Conservation (phyloP, 306 rosid species). For the Boehmeria nivea region DNA sequence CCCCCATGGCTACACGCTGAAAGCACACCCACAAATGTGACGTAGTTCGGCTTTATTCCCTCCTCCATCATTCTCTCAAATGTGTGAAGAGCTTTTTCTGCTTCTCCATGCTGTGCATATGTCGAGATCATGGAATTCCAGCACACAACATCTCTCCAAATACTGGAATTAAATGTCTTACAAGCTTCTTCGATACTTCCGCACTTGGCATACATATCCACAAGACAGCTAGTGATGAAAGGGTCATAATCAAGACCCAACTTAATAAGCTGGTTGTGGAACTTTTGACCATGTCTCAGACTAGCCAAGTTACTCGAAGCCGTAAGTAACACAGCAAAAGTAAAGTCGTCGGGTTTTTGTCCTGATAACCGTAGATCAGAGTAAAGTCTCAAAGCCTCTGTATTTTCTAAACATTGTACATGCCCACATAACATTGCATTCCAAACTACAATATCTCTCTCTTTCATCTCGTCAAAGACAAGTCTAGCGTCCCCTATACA, state of each 20-base stretch:
- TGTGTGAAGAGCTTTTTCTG: constrained; percentile 50
- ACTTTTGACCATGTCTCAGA: constrained; percentile 67
- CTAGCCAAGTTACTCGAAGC: constrained; percentile 70
- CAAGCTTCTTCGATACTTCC: constrained; percentile 69
- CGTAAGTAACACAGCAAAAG: constrained; percentile 63
- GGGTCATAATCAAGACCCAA: constrained; percentile 61
- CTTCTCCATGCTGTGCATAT: constrained; percentile 86
- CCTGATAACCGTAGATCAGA: constrained; percentile 43
- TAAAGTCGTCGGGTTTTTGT: constrained; percentile 68
- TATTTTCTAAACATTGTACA: constrained; percentile 48
- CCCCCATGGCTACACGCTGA: constrained; percentile 91
- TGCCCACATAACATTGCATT: constrained; percentile 77
- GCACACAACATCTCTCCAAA: constrained; percentile 58
- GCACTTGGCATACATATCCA: constrained; percentile 88
- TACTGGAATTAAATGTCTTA: constrained; percentile 40
- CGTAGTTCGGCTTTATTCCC: constrained; percentile 52
- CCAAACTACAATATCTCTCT: constrained; percentile 84
- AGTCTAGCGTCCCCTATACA: constrained; percentile 54
- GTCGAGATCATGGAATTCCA: constrained; percentile 90
- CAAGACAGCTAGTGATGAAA: constrained; percentile 63
- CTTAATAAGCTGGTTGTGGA: constrained; percentile 78
- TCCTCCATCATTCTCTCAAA: constrained; percentile 50
- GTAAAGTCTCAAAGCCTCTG: constrained; percentile 70
- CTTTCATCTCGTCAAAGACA: constrained; percentile 61
- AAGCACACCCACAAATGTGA: constrained; percentile 74